phyloP scores from a whole-genome alignment of 108 stramenopile species.

The Fragilaria crotonensis region DNA sequence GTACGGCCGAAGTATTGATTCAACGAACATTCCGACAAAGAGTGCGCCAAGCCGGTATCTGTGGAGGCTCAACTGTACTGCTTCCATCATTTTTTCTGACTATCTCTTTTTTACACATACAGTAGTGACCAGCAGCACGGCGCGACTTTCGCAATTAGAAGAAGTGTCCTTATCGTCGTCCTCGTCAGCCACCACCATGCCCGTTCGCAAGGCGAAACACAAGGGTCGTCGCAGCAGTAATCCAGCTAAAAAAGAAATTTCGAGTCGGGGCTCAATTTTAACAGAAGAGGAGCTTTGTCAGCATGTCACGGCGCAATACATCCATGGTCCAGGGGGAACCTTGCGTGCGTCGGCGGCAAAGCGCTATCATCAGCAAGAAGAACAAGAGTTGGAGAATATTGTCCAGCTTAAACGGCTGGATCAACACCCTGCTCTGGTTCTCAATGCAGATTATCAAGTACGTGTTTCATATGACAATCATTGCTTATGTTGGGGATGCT shows the following conservation, averaged over 20 bases:
- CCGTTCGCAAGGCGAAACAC: background rate
- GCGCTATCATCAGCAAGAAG: constrained; percentile 26
- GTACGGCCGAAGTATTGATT: too few relatives aligned
- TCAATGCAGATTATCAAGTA: constrained; percentile 83
- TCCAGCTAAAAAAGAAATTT: background rate
- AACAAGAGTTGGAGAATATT: constrained; percentile 34
- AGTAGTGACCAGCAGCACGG: too few relatives aligned
- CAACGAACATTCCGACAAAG: too few relatives aligned
- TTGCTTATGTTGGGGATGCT: background rate
- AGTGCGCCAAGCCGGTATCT: too few relatives aligned
- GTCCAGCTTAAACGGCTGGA: constrained; percentile 35
- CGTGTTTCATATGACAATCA: constrained; percentile 3
- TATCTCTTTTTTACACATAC: too few relatives aligned
- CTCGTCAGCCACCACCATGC: background rate
- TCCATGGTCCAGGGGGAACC: constrained; percentile 1
- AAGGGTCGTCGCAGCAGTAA: background rate
- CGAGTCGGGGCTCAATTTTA: background rate
- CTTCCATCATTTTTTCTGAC: too few relatives aligned
- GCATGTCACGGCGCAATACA: constrained; percentile 1
- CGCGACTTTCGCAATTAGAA: too few relatives aligned
- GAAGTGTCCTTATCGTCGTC: too few relatives aligned
- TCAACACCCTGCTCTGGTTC: constrained; percentile 61
- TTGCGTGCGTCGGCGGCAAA: background rate
- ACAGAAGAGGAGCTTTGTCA: background rate
- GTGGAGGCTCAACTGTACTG: too few relatives aligned